Evolutionary conservation across 768 basidiomycete species (phyloP).

Genomic region (Boletellus sp.): DNA sequence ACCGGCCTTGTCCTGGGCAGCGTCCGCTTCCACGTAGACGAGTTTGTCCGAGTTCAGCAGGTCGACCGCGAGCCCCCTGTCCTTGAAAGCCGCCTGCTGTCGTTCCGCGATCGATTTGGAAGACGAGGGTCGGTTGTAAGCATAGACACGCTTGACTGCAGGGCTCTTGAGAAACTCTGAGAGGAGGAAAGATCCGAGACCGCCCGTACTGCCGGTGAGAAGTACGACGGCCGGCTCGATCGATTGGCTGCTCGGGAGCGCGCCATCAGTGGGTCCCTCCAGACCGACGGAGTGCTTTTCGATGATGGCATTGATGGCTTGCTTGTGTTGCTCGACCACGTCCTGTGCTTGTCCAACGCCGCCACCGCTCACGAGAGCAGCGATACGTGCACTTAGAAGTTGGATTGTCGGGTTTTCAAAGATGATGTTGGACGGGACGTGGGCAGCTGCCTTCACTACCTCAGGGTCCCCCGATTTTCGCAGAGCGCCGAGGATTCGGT

Average conservation of each 20-base stretch:
- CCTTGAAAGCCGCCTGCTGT: slow-evolving; percentile 34
- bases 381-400: background rate
- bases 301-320: slow-evolving; percentile 35
- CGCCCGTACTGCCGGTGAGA: slow-evolving; percentile 44
- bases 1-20: slow-evolving; percentile 29
- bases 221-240: background rate
- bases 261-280: slow-evolving; percentile 10
- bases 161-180: slow-evolving; percentile 25
- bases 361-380: slow-evolving; percentile 3
- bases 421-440: slow-evolving; percentile 31
- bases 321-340: slow-evolving; percentile 1
- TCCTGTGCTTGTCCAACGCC: background rate
- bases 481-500: slow-evolving; percentile 14
- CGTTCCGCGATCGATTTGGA: slow-evolving; percentile 17
- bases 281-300: slow-evolving; percentile 33
- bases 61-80: slow-evolving; percentile 31
- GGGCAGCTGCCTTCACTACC: slow-evolving; percentile 16
- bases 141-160: slow-evolving; percentile 31
- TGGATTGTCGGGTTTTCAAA: slow-evolving; percentile 37
- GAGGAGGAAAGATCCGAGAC: slow-evolving; percentile 39
- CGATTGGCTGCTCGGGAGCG: slow-evolving; percentile 8
- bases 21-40: slow-evolving; percentile 38
- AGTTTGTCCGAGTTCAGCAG: slow-evolving; percentile 33
- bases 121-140: slow-evolving; percentile 29
- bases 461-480: slow-evolving; percentile 25